Percentiles rank a stretch among this genome's conserved stretches.
Evolutionary conservation across 2,329 filamentous ascomycete genomes (phyloP).

Genomic region (Fusarium sp.): DNA sequence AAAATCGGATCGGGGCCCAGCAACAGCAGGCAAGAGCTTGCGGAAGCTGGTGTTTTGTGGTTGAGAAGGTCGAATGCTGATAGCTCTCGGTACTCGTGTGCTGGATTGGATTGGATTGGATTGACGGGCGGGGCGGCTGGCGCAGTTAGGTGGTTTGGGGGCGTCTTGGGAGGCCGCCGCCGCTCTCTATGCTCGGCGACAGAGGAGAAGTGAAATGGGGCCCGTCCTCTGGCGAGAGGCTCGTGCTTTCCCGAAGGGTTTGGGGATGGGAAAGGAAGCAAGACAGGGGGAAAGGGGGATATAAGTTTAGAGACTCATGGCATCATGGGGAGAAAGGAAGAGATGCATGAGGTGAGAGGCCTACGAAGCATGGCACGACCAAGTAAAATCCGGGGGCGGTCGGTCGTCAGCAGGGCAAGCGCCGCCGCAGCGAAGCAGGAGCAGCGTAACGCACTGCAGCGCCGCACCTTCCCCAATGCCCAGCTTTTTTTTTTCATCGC

Average conservation of each 20-base stretch:
- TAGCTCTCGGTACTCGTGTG: conserved; percentile 23
- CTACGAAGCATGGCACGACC: conserved; percentile 24
- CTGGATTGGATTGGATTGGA: conserved; percentile 3
- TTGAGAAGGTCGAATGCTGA: conserved; percentile 21
- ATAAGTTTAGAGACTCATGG: conserved; percentile 29
- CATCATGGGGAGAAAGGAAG: conserved; percentile 34
- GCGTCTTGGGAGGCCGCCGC: conserved; percentile 43
- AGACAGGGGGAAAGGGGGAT: conserved; percentile 13
- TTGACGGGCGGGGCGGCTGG: conserved; percentile 36
- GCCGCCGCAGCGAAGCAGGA: not conserved
- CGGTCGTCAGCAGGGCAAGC: conserved; percentile 33
- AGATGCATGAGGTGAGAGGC: not conserved
- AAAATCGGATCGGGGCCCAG: conserved; percentile 21
- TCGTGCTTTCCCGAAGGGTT: conserved; percentile 24
- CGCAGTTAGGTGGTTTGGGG: conserved; percentile 19
- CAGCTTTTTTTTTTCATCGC: conserved; percentile 29
- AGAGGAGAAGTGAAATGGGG: conserved; percentile 22
- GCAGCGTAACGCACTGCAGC: not conserved
- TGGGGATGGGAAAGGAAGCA: conserved; percentile 13
- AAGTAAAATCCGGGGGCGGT: conserved; percentile 30
- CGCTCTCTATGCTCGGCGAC: conserved; percentile 17
- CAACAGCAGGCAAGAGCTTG: conserved; percentile 39
- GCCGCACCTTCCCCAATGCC: conserved; percentile 13
- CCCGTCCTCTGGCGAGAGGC: conserved; percentile 33
- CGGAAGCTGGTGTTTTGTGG: conserved; percentile 25